These are phyloP conservation scores for Croton setiger DNA, from an alignment of 441 rosid genomes.

Conservation along the genomic window DNA sequence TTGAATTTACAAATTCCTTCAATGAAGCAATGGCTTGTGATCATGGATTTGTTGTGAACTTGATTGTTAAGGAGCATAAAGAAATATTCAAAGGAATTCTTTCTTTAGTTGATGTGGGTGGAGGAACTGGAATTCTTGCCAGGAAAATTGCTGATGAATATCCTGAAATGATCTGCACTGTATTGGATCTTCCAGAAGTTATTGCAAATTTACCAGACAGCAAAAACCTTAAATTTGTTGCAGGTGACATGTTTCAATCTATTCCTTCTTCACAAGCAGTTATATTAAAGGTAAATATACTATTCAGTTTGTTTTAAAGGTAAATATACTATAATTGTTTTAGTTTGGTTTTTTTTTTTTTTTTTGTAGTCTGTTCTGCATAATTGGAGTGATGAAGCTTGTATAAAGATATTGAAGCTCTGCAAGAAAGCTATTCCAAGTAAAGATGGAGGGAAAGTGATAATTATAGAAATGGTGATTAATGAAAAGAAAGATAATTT, in stretches of 20 bases:
- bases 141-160: conserved; percentile 23
- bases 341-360: no score
- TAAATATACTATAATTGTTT: no score
- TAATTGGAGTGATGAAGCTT: conserved; percentile 32
- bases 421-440: conserved; percentile 34
- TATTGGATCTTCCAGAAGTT: conserved; percentile 43
- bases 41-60: conserved; percentile 16
- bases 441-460: conserved; percentile 31
- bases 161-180: conserved; percentile 33
- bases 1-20: conserved; percentile 10
- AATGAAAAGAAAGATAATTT: conserved; percentile 5
- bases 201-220: conserved; percentile 27
- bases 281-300: conserved; percentile 30
- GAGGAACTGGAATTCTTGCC: conserved; percentile 37
- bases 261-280: conserved; percentile 39
- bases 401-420: conserved; percentile 33
- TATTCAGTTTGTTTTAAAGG: background rate
- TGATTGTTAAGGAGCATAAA: conserved; percentile 21
- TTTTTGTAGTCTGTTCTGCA: conserved; percentile 37
- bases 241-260: conserved; percentile 44
- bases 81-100: conserved; percentile 30
- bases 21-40: conserved; percentile 41
- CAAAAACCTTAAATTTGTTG: conserved; percentile 31
- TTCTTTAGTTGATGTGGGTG: conserved; percentile 36
- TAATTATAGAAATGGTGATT: conserved; percentile 35